Evolutionary conservation across 148 eudicot genomes (phyloP), one percentile per base, ranked within the genome.

Genomic region (Hydrangea macrophylla): DNA sequence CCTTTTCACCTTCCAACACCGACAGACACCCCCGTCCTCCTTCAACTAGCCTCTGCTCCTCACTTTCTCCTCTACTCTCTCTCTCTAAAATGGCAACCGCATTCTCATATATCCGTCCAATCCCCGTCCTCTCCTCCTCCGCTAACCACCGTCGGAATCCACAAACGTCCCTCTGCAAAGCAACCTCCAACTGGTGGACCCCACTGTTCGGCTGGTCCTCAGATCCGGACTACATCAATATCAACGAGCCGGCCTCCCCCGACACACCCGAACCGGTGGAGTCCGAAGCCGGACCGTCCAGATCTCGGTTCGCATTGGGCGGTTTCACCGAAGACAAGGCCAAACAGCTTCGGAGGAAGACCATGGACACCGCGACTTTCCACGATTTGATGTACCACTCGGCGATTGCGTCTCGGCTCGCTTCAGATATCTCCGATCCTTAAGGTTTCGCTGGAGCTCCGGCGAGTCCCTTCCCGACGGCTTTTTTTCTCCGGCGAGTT

Each of bases 321-420:
- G 70, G 92, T 44, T 90, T 90, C 60, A 87, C 90, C 0, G 90
- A 85, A 55, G 92, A 90, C 48, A 90, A 90, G 74, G 96, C 90
- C 26, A 82, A 65, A 69, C 75, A 77, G 77, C 59, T 90, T 27
- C 66, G 96, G 54, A 60, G 63, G 75, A 90, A 84, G 90, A 88
- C 90, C 13, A 72, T 51, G 26, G 87, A 85, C 22, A 73, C 66
- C 36, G 70, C 74, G 36, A 69, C 82, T 27, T 90, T 83, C 63
- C 96, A 90, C 60, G 96, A 90, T 45, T 71, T 70, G 1, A 90
- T 90, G 96, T 90, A 90, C 51, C 96, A 90, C 62, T 90, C 92
- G 5, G 88, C 96, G 1, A 87, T 90, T 22, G 92, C 96, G 3
- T 82, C 96, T 57, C 77, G 96, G 5, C 90, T 90, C 25, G 96